phyloP scores from a whole-genome alignment of 352 stramenopile species.

The Pythium rhizo-oryzae region DNA sequence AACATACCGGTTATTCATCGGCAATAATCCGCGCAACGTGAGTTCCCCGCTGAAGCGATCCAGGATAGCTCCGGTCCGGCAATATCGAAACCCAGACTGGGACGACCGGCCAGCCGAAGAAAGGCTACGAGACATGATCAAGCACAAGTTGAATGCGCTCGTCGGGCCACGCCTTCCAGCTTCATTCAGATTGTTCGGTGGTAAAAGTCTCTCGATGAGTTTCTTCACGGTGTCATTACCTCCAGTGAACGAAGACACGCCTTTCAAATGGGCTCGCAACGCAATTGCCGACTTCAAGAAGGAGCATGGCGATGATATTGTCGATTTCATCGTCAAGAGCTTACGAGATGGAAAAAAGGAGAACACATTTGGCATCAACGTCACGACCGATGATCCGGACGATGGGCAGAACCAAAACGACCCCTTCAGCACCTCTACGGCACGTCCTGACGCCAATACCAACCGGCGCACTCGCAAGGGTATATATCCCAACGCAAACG shows the following conservation, averaged over 20 bases:
- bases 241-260: conserved; percentile 67
- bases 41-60: conserved; percentile 22
- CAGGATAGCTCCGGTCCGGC: conserved; percentile 13
- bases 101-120: conserved; percentile 31
- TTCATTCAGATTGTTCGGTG: conserved; percentile 56
- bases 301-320: conserved; percentile 52
- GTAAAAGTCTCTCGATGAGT: conserved; percentile 50
- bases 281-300: conserved; percentile 59
- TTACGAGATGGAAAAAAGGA: conserved; percentile 9
- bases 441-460: not conserved
- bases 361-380: not conserved
- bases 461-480: not conserved
- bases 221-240: conserved; percentile 60
- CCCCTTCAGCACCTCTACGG: not conserved
- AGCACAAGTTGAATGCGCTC: conserved; percentile 61
- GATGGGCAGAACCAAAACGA: not conserved
- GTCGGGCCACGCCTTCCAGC: conserved; percentile 55
- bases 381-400: not conserved
- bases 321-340: conserved; percentile 59
- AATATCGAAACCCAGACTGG: conserved; percentile 23
- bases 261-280: conserved; percentile 54
- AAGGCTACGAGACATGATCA: conserved; percentile 47
- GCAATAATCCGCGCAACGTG: conserved; percentile 67
- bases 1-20: conserved; percentile 58
- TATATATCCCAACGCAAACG: conserved; percentile 47